phyloP scores from a whole-genome alignment of 1,139 yeast species.

The Wickerhamomyces sp. region DNA sequence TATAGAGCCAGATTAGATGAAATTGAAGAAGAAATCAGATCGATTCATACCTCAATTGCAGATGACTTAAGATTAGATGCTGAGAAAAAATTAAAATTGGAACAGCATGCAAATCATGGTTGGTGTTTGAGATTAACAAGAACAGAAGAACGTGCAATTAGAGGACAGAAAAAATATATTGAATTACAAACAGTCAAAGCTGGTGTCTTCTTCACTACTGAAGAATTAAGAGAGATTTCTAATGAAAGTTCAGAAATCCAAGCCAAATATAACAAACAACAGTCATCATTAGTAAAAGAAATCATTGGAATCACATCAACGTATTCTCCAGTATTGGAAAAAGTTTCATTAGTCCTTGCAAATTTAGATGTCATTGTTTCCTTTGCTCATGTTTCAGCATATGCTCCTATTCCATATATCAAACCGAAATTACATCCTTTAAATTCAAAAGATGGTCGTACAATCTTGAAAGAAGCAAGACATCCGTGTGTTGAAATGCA shows the following conservation, averaged over 20 bases:
- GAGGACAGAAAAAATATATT: conserved; percentile 57
- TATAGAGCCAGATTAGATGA: conserved; percentile 55
- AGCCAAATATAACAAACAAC: conserved; percentile 67
- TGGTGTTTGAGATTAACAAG: conserved; percentile 94
- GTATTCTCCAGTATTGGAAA: conserved; percentile 71
- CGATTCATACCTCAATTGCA: conserved; percentile 59
- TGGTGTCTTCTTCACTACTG: conserved; percentile 86
- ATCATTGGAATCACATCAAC: conserved; percentile 77
- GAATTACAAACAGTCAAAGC: conserved; percentile 92
- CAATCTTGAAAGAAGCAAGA: conserved; percentile 65
- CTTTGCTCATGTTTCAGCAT: conserved; percentile 81
- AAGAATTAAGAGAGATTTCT: conserved; percentile 54
- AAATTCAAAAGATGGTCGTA: conserved; percentile 41
- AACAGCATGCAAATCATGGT: conserved; percentile 80
- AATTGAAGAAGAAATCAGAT: conserved; percentile 50
- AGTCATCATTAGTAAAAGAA: conserved; percentile 73
- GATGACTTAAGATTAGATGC: conserved; percentile 71
- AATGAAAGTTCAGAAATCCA: conserved; percentile 54
- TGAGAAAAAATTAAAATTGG: conserved; percentile 84
- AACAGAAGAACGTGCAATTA: conserved; percentile 74
- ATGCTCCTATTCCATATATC: conserved; percentile 78
- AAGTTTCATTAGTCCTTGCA: conserved; percentile 58
- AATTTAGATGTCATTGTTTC: conserved; percentile 78
- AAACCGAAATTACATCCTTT: conserved; percentile 64
- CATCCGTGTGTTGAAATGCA: conserved; percentile 94